These are phyloP conservation scores for Kitagawia praeruptora DNA, from an alignment of 129 eudicot genomes.

Conservation along the genomic window DNA sequence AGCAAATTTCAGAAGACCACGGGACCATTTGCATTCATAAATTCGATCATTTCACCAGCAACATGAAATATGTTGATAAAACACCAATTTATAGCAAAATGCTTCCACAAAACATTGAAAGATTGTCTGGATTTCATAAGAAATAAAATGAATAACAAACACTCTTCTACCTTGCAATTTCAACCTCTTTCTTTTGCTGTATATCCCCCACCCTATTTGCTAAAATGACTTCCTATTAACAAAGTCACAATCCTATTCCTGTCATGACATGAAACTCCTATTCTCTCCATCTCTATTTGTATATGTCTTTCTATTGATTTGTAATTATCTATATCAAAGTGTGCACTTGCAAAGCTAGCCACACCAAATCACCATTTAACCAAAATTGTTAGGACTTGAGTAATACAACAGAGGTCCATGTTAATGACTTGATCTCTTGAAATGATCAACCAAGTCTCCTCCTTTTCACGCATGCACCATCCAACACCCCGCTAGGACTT, in stretches of 20 bases:
- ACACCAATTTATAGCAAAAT: background rate
- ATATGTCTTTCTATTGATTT: no score
- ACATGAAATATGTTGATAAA: background rate
- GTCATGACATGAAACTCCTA: no score
- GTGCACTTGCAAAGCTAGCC: background rate
- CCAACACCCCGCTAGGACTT: conserved; percentile 53
- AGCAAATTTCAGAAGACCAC: no score
- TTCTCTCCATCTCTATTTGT: no score
- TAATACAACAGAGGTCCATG: background rate
- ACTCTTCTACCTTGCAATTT: background rate
- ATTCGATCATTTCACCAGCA: background rate
- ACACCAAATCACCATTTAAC: conserved; percentile 12
- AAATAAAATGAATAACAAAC: background rate
- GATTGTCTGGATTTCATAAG: background rate
- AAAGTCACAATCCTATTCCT: conserved; percentile 23
- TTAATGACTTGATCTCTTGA: background rate
- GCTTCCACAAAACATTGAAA: background rate
- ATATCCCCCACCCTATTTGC: background rate
- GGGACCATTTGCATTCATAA: no score
- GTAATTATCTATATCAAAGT: no score
- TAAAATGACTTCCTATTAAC: conserved; percentile 10
- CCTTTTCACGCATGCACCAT: conserved; percentile 23
- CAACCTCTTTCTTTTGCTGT: background rate
- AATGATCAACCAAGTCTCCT: conserved; percentile 22
- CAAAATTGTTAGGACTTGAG: background rate